These are phyloP conservation scores for Phycomyces nitens DNA, from an alignment of 192 early-diverging fungal species.

Conservation along the genomic window DNA sequence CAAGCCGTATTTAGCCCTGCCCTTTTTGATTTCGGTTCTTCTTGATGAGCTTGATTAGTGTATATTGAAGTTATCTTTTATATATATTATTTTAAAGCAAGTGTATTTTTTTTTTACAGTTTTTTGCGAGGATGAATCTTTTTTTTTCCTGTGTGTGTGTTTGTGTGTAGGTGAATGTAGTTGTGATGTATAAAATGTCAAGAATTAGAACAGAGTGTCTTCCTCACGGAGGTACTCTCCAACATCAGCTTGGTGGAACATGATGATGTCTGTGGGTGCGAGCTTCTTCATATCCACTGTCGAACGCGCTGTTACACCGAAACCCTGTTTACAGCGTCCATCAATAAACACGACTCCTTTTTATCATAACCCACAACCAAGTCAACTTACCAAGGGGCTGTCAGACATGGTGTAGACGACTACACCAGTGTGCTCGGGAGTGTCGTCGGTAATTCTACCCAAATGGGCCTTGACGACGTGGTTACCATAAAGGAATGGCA, in stretches of 20 bases:
- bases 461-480: conserved; percentile 96
- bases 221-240: conserved; percentile 92
- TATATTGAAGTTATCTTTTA: no score
- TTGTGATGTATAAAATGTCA: no score
- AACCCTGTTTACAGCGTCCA: conserved; percentile 55
- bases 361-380: no score
- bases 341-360: no score
- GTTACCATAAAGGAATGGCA: conserved; percentile 98
- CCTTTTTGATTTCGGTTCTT: no score
- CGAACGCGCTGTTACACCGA: conserved; percentile 93
- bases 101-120: no score
- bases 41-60: no score
- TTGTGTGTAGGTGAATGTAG: no score
- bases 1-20: no score
- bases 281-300: conserved; percentile 90
- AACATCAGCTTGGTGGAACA: conserved; percentile 97
- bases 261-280: conserved; percentile 90
- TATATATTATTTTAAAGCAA: no score
- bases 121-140: no score
- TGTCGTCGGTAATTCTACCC: conserved; percentile 96
- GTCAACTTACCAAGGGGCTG: conserved; percentile 64
- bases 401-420: conserved; percentile 93
- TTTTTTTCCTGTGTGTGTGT: no score
- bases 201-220: conserved; percentile 64
- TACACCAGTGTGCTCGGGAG: conserved; percentile 96